These are phyloP conservation scores for Nicotiana tabacum DNA, from an alignment of 257 asterid species.

Conservation along the genomic window DNA sequence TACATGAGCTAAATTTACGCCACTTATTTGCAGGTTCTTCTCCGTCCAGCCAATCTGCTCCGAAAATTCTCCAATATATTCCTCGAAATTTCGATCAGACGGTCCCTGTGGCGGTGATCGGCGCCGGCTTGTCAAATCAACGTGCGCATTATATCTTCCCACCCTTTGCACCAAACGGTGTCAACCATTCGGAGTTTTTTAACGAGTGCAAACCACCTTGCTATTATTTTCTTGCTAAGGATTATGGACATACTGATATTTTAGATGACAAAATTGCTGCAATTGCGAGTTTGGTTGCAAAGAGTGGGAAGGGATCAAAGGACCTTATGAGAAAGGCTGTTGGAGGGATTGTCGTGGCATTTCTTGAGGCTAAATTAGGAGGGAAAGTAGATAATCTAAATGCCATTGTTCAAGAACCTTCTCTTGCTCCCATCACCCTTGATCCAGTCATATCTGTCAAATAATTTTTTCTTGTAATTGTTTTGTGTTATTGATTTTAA, in stretches of 20 bases:
- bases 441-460: slow-evolving; percentile 42
- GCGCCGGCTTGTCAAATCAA: slow-evolving; percentile 50
- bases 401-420: slow-evolving; percentile 31
- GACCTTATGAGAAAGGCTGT: slow-evolving; percentile 52
- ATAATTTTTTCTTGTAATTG: not conserved
- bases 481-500: no score
- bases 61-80: slow-evolving; percentile 40
- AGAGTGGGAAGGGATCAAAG: slow-evolving; percentile 43
- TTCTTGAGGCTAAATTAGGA: slow-evolving; percentile 55
- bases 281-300: slow-evolving; percentile 37
- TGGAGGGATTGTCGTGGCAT: slow-evolving; percentile 71
- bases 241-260: slow-evolving; percentile 58
- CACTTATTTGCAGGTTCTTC: not conserved
- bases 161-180: slow-evolving; percentile 52
- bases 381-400: slow-evolving; percentile 25
- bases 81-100: slow-evolving; percentile 48
- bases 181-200: slow-evolving; percentile 57
- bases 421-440: slow-evolving; percentile 50
- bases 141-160: slow-evolving; percentile 29
- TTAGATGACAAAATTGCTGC: slow-evolving; percentile 37
- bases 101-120: slow-evolving; percentile 47
- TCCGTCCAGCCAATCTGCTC: slow-evolving; percentile 32
- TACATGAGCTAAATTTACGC: not conserved
- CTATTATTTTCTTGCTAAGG: slow-evolving; percentile 57
- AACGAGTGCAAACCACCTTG: slow-evolving; percentile 67